These are phyloP conservation scores for Crithidia mellificae DNA, from an alignment of 208 protist species.

Conservation along the genomic window DNA sequence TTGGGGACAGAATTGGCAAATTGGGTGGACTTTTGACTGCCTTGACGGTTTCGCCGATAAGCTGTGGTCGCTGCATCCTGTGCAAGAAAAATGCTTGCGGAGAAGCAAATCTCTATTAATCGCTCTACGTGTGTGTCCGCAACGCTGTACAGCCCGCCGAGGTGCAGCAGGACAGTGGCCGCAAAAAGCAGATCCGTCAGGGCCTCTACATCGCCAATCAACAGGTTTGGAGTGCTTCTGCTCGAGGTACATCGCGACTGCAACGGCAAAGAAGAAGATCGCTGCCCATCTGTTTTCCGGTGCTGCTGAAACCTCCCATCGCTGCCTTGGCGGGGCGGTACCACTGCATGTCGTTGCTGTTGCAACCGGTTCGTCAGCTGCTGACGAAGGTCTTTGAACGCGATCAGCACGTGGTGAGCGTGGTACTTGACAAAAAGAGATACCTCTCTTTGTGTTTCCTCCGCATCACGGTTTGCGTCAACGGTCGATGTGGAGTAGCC, in stretches of 20 bases:
- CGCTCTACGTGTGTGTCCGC: constrained; percentile 69
- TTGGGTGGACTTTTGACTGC: no score
- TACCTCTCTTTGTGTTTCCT: constrained; percentile 17
- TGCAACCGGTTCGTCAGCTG: not conserved
- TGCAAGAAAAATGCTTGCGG: constrained; percentile 67
- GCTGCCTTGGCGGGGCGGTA: no score
- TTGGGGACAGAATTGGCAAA: no score
- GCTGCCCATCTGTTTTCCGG: not conserved
- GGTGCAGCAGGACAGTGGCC: constrained; percentile 64
- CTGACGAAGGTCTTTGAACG: constrained; percentile 37
- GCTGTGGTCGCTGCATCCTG: constrained; percentile 27
- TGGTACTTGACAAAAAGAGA: constrained; percentile 62
- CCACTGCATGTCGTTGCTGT: not conserved
- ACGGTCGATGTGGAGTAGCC: not conserved
- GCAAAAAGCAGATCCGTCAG: constrained; percentile 45
- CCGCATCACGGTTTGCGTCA: not conserved
- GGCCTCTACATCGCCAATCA: not conserved
- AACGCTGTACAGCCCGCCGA: constrained; percentile 60
- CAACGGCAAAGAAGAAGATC: not conserved
- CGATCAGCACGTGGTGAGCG: constrained; percentile 67
- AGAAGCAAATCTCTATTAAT: constrained; percentile 59
- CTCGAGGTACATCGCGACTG: not conserved
- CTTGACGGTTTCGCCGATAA: not conserved
- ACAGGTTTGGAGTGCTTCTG: not conserved
- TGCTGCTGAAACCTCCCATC: no score